These are phyloP conservation scores for Penicillium sclerotiorum DNA, from an alignment of 2,329 filamentous ascomycete genomes.

Conservation along the genomic window DNA sequence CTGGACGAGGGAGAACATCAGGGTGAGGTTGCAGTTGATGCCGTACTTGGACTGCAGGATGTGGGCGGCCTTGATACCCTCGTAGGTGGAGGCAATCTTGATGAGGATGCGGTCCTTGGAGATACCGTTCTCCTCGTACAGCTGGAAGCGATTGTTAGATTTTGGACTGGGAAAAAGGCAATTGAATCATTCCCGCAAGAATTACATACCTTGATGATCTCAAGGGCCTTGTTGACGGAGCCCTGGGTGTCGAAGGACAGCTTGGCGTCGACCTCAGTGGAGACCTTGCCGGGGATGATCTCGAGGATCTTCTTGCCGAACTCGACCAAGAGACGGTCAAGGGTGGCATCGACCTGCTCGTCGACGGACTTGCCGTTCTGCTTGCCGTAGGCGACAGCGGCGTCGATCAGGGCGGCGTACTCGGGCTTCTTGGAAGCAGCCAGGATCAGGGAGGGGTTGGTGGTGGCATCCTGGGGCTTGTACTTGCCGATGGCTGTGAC, in stretches of 20 bases:
- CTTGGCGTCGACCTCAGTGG: constrained; percentile 94
- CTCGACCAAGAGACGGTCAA: constrained; percentile 94
- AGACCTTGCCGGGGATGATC: constrained; percentile 97
- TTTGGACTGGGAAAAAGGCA: not conserved
- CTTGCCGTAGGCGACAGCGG: constrained; percentile 85
- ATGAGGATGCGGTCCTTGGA: constrained; percentile 93
- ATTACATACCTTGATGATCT: constrained; percentile 85
- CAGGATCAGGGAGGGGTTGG: constrained; percentile 98
- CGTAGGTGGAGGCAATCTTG: constrained; percentile 99
- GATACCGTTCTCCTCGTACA: constrained; percentile 92
- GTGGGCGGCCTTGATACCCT: constrained; percentile 98
- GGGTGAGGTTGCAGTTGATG: constrained; percentile 98
- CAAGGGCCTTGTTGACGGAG: constrained; percentile 91
- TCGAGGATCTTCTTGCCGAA: constrained; percentile 97
- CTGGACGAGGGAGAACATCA: constrained; percentile 96
- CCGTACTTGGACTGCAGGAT: constrained; percentile 94
- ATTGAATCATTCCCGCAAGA: not conserved
- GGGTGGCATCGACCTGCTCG: constrained; percentile 81
- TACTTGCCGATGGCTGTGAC: constrained; percentile 91
- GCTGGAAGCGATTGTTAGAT: constrained; percentile 55
- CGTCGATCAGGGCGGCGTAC: constrained; percentile 89
- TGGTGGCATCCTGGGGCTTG: constrained; percentile 99
- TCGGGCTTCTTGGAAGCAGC: constrained; percentile 97
- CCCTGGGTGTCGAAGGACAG: constrained; percentile 95
- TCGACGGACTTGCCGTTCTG: constrained; percentile 67